Evolutionary conservation across 2,329 filamentous ascomycete genomes (phyloP), one percentile per base, ranked within the genome.

Genomic region (Aspergillus intermedius): DNA sequence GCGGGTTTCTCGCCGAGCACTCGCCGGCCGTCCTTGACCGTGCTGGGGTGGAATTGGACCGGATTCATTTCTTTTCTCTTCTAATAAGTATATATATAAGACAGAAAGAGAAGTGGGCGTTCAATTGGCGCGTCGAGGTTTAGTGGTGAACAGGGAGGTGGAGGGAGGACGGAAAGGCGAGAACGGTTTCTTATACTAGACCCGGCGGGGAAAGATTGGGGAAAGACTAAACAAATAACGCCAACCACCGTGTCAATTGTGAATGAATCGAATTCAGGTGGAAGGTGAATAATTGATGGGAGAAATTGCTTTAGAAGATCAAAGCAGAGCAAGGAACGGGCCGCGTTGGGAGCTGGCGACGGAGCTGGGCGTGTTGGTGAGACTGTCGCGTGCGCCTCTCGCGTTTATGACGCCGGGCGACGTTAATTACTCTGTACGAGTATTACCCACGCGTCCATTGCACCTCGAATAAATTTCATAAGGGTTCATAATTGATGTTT

Each of bases 1-100:
- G 63, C 52, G 49, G 65, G 63, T 54, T 70, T 72, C 49, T 71
- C 68, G 30, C 69, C 65, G 46, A 72, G 65, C 46, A 70, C 64
- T 42, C 61, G 69, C 57, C 69, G 60, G 40, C 65, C 63, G 25
- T 67, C 62, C 54, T 69, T 68, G 48, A 63, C 49, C 4, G 67
- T 64, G 49, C 62, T 71, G 50, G 59, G 49, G 30, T 58, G 56
- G n/a, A 59, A 60, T 63, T 21, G 5, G 13, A 45, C 21, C 7
- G 48, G 22, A 40, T 50, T 45, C 48, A 50, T 52, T 45, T 40
- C 19, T 19, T 12, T 21, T 9, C 3, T 15, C 19, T 12, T 40
- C 25, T 21, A 43, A n/a, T 35, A 13, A 30, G 17, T 48, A 45
- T 45, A 19, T 45, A 19, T 40, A 40, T 17, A 6, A 40, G 37